Evolutionary conservation across 306 rosid genomes (phyloP), one percentile per base, ranked within the genome.

Genomic region (Prunus salicina): DNA sequence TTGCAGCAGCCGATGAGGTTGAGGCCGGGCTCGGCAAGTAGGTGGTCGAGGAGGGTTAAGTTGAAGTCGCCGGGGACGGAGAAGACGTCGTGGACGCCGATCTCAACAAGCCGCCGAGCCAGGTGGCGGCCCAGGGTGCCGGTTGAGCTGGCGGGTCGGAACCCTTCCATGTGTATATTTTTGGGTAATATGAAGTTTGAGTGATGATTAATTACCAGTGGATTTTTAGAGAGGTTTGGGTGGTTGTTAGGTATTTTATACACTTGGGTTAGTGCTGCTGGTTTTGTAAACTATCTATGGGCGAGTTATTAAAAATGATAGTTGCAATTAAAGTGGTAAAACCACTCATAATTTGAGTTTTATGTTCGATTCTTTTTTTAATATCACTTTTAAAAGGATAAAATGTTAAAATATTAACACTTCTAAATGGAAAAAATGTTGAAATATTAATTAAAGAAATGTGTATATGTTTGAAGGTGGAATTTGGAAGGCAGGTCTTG

Each of bases 31-130:
- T 93, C 95, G 51, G 87, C 89, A 16, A 91, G 32, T 72, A 93
- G 74, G 82, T 93, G 90, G 78, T 93, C 98, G 22, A 93, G 86
- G 18, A 93, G 98, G 10, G 92, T 78, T 73, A 93, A 76, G 63
- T 93, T 93, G 88, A 93, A 91, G 85, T 91, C 98, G 6, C 98
- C 95, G n/a, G 96, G 89, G 32, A 93, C 96, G 16, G 91, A 87
- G 81, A 93, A 93, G 80, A 91, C 93, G 25, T 93, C 95, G 1
- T 70, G 80, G 28, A 67, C 90, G 64, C 96, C 91, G 49, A 88
- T 81, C 79, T 88, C 91, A 6, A 84, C 89, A 0, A 93, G 90
- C 12, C 98, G 87, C 19, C 96, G 88, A 41, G 91, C 96, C 41
- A 93, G 81, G 85, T 89, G 83, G 66, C 89, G 47, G 68, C 98